Evolutionary conservation across 2,329 filamentous ascomycete genomes (phyloP), one percentile per base, ranked within the genome.

Genomic region (Penicillium polonicum): DNA sequence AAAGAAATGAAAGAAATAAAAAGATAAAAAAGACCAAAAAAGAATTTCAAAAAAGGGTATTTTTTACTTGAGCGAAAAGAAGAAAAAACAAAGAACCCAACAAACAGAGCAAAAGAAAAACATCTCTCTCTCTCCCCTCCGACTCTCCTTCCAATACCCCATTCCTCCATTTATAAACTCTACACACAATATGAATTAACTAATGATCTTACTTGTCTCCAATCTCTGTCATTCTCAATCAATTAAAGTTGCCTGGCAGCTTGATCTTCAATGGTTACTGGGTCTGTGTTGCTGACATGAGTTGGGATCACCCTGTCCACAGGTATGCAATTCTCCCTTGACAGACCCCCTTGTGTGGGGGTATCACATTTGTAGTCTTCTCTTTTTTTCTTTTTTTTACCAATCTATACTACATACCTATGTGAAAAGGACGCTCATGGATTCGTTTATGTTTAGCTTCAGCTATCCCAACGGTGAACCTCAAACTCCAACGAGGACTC

Each of bases 301-400:
- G 72, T 76, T 78, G 74, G 74, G 76, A 78, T 74, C 71, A 74
- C 59, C 75, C 76, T 66, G 72, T 76, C 67, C 74, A 78, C 71
- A 78, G 76, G 76, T 78, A 73, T 72, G 74, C 50, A 41, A 41
- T 52, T 46, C 58, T 45, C 56, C 60, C 55, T 58, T 57, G 54
- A 56, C 36, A 52, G 50, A 54, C 33, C 54, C 52, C 48, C 46
- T 53, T 53, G 65, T 53, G 65, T 60, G 63, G 63, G 60, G 60
- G 42, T 55, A 33, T 58, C 33, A 51, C 36, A 57, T 53, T 45
- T 45, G 41, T 52, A 52, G 50, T 36, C 17, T 27, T 12, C 19
- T 27, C 7, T 59, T 19, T 23, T 53, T 53, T 43, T 39, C 48
- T 19, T 23, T 53, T 53, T 43, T 39, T 48, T 27, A n/a, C 35